A percentile compares a stretch with the other conserved stretches of the same genome.
Evolutionary conservation across 352 stramenopile genomes (phyloP).

Genomic region (Phytopythium litorale): DNA sequence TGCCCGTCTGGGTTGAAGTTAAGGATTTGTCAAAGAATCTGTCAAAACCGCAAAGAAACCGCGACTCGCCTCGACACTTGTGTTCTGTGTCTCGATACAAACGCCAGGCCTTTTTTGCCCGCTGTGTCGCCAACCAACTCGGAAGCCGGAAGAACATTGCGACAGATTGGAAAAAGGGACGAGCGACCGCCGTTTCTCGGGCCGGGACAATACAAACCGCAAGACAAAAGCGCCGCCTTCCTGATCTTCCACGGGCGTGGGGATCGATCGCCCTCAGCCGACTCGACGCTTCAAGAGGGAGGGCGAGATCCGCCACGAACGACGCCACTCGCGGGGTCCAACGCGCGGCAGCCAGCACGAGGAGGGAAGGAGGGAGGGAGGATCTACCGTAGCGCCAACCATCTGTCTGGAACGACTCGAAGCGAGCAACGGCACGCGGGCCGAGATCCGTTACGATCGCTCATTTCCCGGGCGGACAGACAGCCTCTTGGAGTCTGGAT

Average conservation of each 20-base stretch:
- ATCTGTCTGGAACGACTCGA: no score
- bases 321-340: no score
- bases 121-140: no score
- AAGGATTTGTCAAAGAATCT: background rate
- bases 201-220: background rate
- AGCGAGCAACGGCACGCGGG: no score
- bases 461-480: no score
- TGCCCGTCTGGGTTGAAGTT: slow-evolving; percentile 2
- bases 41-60: slow-evolving; percentile 2
- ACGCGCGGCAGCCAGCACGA: no score
- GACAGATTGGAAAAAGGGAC: background rate
- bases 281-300: background rate
- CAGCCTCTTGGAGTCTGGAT: no score
- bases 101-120: background rate
- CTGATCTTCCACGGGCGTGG: background rate
- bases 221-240: background rate
- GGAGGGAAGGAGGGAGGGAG: no score
- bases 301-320: background rate
- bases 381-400: no score
- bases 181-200: background rate
- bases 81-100: background rate
- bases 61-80: background rate
- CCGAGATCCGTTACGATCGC: no score
- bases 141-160: background rate
- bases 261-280: no score